phyloP scores from a whole-genome alignment of 2,329 filamentous ascomycete genomes.

The Colletotrichum sp. region DNA sequence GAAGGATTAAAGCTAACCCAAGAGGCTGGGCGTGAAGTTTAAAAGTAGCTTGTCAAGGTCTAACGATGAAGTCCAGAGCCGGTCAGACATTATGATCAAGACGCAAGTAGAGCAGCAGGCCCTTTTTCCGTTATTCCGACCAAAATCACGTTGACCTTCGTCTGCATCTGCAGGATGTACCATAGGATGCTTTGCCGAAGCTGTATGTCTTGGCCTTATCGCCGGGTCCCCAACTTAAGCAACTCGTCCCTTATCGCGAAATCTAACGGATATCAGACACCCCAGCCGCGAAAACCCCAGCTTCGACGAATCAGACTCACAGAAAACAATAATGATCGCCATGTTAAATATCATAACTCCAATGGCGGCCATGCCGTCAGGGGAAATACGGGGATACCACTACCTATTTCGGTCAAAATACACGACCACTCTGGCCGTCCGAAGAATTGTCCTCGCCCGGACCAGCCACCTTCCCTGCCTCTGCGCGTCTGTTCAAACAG shows the following conservation, averaged over 20 bases:
- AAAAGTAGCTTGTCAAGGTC: not conserved
- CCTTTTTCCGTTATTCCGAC: accelerated
- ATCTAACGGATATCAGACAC: not conserved
- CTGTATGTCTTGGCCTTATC: not conserved
- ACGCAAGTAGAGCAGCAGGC: not conserved
- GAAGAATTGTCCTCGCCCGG: not conserved
- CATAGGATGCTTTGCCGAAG: not conserved
- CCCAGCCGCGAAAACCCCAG: not conserved
- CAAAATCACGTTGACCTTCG: not conserved
- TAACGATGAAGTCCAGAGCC: not conserved
- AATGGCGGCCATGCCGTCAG: not conserved
- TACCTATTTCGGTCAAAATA: not conserved
- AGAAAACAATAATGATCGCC: not conserved
- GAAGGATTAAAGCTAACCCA: not conserved
- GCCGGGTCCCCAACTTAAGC: not conserved
- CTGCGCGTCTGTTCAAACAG: not conserved
- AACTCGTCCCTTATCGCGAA: not conserved
- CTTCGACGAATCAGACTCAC: not conserved
- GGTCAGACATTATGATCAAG: not conserved
- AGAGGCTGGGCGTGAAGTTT: not conserved
- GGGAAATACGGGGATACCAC: not conserved
- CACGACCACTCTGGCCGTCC: not conserved
- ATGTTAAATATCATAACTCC: not conserved
- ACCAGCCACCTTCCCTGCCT: not conserved
- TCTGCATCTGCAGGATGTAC: not conserved